Evolutionary conservation across 148 eudicot genomes (phyloP), one percentile per base, ranked within the genome.

Genomic region (Persicaria maculosa): DNA sequence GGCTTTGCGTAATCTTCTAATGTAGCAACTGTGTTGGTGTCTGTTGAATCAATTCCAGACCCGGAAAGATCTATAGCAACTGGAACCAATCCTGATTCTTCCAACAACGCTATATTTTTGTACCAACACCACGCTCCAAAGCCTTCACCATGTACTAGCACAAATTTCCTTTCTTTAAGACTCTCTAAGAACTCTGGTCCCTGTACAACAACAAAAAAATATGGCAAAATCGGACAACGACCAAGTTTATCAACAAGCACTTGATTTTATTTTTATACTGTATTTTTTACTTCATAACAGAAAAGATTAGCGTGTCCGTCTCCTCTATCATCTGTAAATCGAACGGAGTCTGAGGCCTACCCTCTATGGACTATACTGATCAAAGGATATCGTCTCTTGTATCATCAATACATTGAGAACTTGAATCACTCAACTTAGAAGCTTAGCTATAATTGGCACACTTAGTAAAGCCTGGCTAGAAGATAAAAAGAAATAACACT

Each of bases 41-140:
- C 84, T 7, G 86, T 87, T 61, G 87, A 74, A 80, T 95, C 84
- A 40, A 92, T 95, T 69, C 99, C 99, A 74, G 97, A 95, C 70
- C 97, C 99, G 31, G 87, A 75, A 44, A 95, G 93, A 85, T 95
- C 99, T 73, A 95, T 78, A 67, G 96, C 97, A 78, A 83, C 78
- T 31, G 99, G 91, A 73, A 78, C 71, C 73, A 95, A 79, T 72
- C 97, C 97, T 19, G 92, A 79, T 78, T 95, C 99, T 82, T 95
- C 97, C 75, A 95, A 76, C 47, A 86, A 79, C 50, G 99, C 93
- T 85, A 95, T 90, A 77, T 78, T 95, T 87, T 92, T 95, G 80
- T 92, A 95, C 99, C 99, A 95, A 80, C 99, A 92, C 99, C 99
- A 95, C 72, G 99, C 99, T 68, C 99, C 99, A 81, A 95, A 95